These are phyloP conservation scores for Cyclocybe cylindracea DNA, from an alignment of 768 basidiomycete species.

Conservation along the genomic window DNA sequence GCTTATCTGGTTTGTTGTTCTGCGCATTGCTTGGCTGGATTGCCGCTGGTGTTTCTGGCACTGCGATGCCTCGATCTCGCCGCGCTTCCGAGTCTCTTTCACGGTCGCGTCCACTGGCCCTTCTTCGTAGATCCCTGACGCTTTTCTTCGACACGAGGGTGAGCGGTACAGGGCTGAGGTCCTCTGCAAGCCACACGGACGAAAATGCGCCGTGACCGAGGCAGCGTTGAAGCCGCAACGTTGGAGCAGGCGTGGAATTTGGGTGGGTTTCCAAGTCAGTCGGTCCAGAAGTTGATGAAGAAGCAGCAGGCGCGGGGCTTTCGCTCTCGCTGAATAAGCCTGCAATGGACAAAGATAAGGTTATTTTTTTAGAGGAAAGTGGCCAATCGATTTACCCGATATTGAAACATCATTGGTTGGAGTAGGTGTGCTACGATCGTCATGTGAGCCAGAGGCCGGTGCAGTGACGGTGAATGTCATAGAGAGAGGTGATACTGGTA, in stretches of 20 bases:
- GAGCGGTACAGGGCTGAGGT: constrained; percentile 47
- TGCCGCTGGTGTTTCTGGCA: no score
- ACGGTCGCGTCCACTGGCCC: constrained; percentile 21
- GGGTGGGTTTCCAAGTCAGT: neutral
- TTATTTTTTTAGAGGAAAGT: neutral
- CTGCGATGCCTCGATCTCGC: neutral
- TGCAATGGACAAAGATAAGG: neutral
- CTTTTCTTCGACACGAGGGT: constrained; percentile 40
- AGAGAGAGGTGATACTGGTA: constrained; percentile 15
- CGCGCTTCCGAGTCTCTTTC: constrained; percentile 3
- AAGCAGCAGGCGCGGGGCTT: neutral
- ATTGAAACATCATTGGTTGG: constrained; percentile 5
- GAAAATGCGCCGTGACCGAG: constrained; percentile 78
- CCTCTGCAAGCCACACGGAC: constrained; percentile 72
- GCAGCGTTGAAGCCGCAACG: constrained; percentile 49
- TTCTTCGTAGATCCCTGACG: constrained; percentile 38
- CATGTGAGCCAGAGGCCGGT: neutral
- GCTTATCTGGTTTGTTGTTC: constrained; percentile 3
- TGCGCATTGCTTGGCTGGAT: neutral
- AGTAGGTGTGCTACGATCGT: constrained; percentile 16
- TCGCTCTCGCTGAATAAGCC: no score
- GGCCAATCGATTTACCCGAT: neutral
- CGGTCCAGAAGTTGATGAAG: constrained; percentile 1
- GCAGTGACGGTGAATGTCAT: constrained; percentile 12
- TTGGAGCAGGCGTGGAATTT: constrained; percentile 21